These are phyloP conservation scores for Penicillium odoratum DNA, from an alignment of 495 filamentous ascomycete genomes.

Conservation along the genomic window DNA sequence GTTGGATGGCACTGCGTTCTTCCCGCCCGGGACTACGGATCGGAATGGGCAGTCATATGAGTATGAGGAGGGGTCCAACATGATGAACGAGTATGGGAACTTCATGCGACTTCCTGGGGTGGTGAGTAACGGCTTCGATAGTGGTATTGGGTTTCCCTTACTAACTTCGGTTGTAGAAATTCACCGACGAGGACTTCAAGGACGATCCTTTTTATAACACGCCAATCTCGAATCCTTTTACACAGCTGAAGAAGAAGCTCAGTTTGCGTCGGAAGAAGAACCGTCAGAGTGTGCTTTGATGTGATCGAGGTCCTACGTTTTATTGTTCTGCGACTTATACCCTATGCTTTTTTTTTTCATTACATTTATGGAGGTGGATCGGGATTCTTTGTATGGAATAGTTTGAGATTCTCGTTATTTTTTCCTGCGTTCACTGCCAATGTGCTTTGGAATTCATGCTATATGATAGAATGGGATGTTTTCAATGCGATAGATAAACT, in stretches of 20 bases:
- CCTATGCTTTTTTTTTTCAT: neutral
- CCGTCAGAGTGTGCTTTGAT: conserved; percentile 27
- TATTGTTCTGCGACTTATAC: neutral
- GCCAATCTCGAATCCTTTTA: conserved; percentile 35
- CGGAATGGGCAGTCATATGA: conserved; percentile 64
- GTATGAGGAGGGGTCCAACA: conserved; percentile 83
- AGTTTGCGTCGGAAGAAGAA: conserved; percentile 36
- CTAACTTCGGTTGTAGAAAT: conserved; percentile 31
- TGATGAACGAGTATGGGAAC: conserved; percentile 67
- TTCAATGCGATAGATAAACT: too few species aligned
- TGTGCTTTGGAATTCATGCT: too few species aligned
- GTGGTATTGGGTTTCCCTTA: neutral
- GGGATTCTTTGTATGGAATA: neutral
- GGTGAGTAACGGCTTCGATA: conserved; percentile 22
- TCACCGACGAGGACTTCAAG: conserved; percentile 50
- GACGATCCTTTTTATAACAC: conserved; percentile 48
- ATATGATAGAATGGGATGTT: too few species aligned
- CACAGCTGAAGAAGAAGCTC: conserved; percentile 33
- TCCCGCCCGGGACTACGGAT: conserved; percentile 71
- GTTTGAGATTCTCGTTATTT: neutral
- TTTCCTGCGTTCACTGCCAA: neutral
- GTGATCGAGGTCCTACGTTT: neutral
- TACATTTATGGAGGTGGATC: neutral
- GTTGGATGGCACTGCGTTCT: conserved; percentile 75
- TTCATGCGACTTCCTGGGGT: conserved; percentile 38